phyloP scores from a whole-genome alignment of 192 early-diverging fungal species.

The Umbelopsis vinacea region DNA sequence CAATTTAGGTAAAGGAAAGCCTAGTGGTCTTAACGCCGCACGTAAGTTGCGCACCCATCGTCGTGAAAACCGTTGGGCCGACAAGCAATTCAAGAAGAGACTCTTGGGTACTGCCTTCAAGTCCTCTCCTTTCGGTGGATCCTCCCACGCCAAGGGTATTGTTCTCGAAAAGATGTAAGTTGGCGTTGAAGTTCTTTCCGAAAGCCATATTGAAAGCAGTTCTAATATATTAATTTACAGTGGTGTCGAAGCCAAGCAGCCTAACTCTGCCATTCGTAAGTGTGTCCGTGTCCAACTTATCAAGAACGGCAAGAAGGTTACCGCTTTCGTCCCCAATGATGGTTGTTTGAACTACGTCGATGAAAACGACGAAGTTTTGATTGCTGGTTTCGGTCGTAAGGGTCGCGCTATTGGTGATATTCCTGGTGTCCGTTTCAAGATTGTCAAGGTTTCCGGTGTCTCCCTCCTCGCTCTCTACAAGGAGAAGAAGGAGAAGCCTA shows the following conservation, averaged over 20 bases:
- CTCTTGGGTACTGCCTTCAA: constrained; percentile 97
- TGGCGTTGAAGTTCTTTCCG: too few relatives aligned
- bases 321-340: constrained; percentile 99
- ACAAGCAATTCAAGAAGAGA: constrained; percentile 98
- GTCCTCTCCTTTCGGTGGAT: constrained; percentile 98
- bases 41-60: constrained; percentile 98
- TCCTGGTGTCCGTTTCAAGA: constrained; percentile 99
- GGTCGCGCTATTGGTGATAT: constrained; percentile 99
- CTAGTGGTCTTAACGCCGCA: constrained; percentile 98
- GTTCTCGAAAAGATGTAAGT: constrained; percentile 98
- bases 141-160: constrained; percentile 99
- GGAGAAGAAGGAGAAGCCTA: constrained; percentile 99
- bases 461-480: constrained; percentile 98
- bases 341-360: constrained; percentile 99
- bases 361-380: constrained; percentile 99
- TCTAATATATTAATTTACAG: constrained; percentile 37
- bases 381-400: constrained; percentile 99
- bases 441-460: constrained; percentile 99
- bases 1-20: constrained; percentile 76
- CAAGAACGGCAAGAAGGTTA: constrained; percentile 99
- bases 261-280: constrained; percentile 99
- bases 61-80: constrained; percentile 98
- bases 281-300: constrained; percentile 99
- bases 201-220: too few relatives aligned
- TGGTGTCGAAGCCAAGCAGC: constrained; percentile 99